Base-by-base conservation (phyloP, 345 rosid genomes). In the Boechera retrofracta region DNA sequence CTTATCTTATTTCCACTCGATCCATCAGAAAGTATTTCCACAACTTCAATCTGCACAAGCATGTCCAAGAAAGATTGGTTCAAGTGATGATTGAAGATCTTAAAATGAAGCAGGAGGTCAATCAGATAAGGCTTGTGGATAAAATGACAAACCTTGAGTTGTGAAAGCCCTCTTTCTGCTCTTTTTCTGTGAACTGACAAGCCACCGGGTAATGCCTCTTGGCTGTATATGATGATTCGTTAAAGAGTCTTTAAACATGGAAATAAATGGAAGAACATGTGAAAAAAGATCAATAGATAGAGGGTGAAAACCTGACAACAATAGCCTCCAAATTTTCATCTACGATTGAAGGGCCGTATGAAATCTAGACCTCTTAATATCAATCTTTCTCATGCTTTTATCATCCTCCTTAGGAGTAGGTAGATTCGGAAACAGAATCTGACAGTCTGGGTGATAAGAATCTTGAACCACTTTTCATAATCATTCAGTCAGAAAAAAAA, bases 181-280 rank as follows among this genome's bases (percentile, higher is more conserved):
- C 97, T 87, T 80, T 88, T 90, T 80, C 81, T 86, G 49, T 92
- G 92, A 31, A 92, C 97, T 0, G 98, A 89, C 42, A 92, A 59
- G 41, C 95, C 98, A 59, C 98, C 98, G 0, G 92, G 89, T 70
- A 94, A 64, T 0, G 97, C 92, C 90, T 92, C 98, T 74, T 89
- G 88, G 83, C 97, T 94, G 89, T 77, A 44, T 58, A 11, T 29
- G 35, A 67, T 6, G 52, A 54, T 38, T 42, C 68, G 45, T 35
- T 64, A 64, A 62, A 66, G 32, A 10, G 10, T 6, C 9, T 26
- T 5, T 38, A 67, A 39, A 31, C 1, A 42, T 3, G 33, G 8
- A 64, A n/a, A 29, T 57, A 49, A n/a, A 28, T 5, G 29, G 13
- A 78, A 8, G 8, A 65, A 65, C 4, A 51, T 56, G 59, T n/a